Conservation (phyloP, 345 rosid species). For the Sisymbrium altissimum region DNA sequence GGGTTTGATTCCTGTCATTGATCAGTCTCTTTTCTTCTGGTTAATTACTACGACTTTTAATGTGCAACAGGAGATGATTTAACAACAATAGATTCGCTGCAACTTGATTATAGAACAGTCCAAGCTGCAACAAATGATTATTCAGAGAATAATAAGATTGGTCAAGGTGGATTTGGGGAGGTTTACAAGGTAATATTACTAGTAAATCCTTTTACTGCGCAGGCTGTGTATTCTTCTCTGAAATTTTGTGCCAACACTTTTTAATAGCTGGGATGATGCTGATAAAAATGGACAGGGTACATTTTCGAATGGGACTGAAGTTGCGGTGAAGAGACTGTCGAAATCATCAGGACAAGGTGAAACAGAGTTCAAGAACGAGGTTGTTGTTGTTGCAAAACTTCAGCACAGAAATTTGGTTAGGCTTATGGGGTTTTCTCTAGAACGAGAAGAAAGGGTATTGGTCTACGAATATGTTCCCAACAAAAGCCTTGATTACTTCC, state of each 20-base stretch:
- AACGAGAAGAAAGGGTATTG: conserved; percentile 24
- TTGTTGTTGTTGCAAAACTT: conserved; percentile 30
- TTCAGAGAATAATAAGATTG: conserved; percentile 42
- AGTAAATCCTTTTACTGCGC: background rate
- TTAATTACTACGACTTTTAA: background rate
- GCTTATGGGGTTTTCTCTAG: conserved; percentile 24
- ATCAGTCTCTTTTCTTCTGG: background rate
- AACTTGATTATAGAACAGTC: conserved; percentile 38
- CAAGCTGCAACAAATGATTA: conserved; percentile 44
- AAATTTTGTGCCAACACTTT: background rate
- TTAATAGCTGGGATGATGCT: background rate
- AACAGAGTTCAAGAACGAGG: conserved; percentile 32
- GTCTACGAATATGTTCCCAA: conserved; percentile 35
- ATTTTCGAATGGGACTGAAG: conserved; percentile 18
- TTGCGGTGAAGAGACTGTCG: conserved; percentile 29
- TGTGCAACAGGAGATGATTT: conserved; percentile 28
- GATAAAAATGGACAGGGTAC: conserved; percentile 11
- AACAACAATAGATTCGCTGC: conserved; percentile 40
- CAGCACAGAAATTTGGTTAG: conserved; percentile 28
- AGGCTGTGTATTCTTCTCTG: background rate
- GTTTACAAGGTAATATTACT: conserved; percentile 49
- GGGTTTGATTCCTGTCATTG: background rate
- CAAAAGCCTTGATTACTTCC: conserved; percentile 33
- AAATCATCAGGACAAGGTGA: conserved; percentile 32
- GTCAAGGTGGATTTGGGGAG: conserved; percentile 61